Percentiles rank a stretch among this genome's conserved stretches.
Evolutionary conservation across 441 rosid species (phyloP).

Genomic region (Erodium texanum): DNA sequence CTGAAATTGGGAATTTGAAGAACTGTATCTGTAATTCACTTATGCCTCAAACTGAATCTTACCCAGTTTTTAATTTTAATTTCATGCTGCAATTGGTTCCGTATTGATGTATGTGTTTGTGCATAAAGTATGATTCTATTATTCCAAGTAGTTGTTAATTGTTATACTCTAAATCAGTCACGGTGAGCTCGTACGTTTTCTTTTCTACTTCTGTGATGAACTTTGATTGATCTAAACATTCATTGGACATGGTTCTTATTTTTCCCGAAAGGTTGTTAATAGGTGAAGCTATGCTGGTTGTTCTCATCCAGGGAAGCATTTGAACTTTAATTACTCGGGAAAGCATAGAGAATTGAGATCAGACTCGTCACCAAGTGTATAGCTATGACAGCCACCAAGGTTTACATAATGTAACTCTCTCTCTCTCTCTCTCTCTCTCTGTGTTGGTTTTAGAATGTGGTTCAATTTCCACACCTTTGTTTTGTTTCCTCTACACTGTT

Average conservation of each 20-base stretch:
- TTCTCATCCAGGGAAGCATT: background rate
- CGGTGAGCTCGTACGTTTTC: too few relatives aligned
- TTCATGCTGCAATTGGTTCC: too few relatives aligned
- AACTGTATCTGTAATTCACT: too few relatives aligned
- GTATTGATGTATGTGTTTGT: too few relatives aligned
- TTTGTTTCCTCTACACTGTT: too few relatives aligned
- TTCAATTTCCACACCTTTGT: background rate
- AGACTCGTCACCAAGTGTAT: constrained; percentile 1
- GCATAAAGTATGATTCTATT: too few relatives aligned
- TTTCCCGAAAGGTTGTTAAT: too few relatives aligned
- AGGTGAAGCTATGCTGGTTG: background rate
- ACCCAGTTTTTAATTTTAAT: too few relatives aligned
- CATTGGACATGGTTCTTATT: background rate
- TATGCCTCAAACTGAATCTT: too few relatives aligned
- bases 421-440: background rate
- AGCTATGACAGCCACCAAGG: constrained; percentile 52
- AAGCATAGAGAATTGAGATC: background rate
- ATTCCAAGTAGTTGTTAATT: too few relatives aligned
- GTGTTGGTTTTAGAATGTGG: background rate
- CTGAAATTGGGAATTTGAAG: too few relatives aligned
- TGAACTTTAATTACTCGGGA: background rate
- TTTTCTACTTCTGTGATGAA: background rate
- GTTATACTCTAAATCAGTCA: too few relatives aligned
- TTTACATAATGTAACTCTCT: constrained; percentile 48
- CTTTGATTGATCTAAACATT: background rate